Base-by-base conservation (phyloP, 2,329 filamentous ascomycete species). In the Cytospora leucostoma region DNA sequence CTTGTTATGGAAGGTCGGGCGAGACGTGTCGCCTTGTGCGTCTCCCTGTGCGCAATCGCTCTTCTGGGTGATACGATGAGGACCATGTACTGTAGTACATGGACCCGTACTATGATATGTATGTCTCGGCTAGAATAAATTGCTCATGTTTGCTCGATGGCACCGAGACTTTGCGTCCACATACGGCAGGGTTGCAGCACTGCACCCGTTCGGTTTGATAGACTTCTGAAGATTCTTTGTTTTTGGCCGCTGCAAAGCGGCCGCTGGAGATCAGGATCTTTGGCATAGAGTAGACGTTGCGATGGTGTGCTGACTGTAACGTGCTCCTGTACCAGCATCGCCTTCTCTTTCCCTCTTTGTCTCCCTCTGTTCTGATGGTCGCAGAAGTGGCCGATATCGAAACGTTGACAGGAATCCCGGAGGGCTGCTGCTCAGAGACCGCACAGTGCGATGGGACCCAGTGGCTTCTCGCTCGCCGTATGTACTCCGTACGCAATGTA, bases 41-140 rank as follows among this genome's bases (percentile, higher is more conserved):
- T 59, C 64, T 61, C 64, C 27, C 49, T 65, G 64, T 64, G 64
- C 64, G 61, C 55, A 61, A 65, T 65, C 64, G 54, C 50, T 52
- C 35, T 34, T 51, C 12, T 44, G 55, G 56, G 57, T 58, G 33
- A 37, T 37, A 54, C 54, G 35, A 57, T 32, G 40, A 15, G 40
- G n/a, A 44, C n/a, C 40, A 19, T 44, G 58, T 61, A 61, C 27
- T 27, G 27, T 27, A 27, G 27, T 27, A 27, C 27, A 27, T 27
- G 27, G 27, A 27, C 27, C 27, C 27, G 27, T 40, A 61, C 59
- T 13, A 47, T 49, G 21, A 21, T 55, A 65, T 65, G 64, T 38
- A 63, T 65, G 64, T 65, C 64, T 65, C 64, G 64, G 64, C 61
- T 65, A 65, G 56, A 61, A 27, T 27, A 27, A 50, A 38, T 54